A percentile compares a stretch with the other conserved stretches of the same genome.
phyloP scores from a whole-genome alignment of 495 filamentous ascomycete genomes.

The Neurospora africana region DNA sequence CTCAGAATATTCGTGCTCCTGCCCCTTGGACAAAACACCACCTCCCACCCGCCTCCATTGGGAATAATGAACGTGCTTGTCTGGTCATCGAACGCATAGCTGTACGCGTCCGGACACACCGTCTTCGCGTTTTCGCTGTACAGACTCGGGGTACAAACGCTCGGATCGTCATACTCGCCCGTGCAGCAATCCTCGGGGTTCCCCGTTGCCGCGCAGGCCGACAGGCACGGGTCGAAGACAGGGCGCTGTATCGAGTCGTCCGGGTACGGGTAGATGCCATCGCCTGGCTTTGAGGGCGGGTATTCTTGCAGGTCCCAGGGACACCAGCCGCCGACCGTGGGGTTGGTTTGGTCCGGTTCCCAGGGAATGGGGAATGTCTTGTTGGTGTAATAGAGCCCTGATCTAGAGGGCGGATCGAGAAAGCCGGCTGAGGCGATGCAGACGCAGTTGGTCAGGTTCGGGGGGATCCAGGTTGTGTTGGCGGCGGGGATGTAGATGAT shows the following conservation, averaged over 20 bases:
- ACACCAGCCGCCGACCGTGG: constrained; percentile 54
- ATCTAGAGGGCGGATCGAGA: constrained; percentile 32
- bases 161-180: constrained; percentile 46
- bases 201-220: constrained; percentile 53
- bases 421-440: constrained; percentile 58
- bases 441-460: constrained; percentile 61
- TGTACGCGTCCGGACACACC: constrained; percentile 75
- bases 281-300: constrained; percentile 50
- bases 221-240: constrained; percentile 60
- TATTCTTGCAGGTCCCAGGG: constrained; percentile 62
- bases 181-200: constrained; percentile 57
- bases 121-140: constrained; percentile 57
- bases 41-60: constrained; percentile 58
- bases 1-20: constrained; percentile 58
- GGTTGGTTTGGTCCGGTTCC: constrained; percentile 40
- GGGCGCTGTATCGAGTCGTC: constrained; percentile 57
- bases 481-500: constrained; percentile 49
- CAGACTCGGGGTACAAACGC: constrained; percentile 46
- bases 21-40: constrained; percentile 65
- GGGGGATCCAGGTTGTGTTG: constrained; percentile 50
- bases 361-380: constrained; percentile 52
- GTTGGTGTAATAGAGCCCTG: constrained; percentile 39
- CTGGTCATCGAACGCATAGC: constrained; percentile 67
- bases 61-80: constrained; percentile 68
- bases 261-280: constrained; percentile 67